Conservation (phyloP, 805 yeast species). For the Lachancea sp. region DNA sequence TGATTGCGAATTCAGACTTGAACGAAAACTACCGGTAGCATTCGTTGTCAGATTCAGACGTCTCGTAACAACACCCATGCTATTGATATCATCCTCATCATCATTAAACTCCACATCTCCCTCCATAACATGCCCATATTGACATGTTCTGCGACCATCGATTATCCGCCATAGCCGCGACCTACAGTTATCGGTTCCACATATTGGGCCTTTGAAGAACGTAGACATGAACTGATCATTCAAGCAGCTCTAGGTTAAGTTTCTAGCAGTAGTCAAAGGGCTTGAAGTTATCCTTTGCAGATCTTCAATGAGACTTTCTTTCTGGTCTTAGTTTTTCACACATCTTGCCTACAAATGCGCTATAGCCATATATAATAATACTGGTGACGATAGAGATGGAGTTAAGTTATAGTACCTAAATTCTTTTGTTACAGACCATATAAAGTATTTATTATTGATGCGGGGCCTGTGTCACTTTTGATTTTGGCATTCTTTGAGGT, state of each 20-base stretch:
- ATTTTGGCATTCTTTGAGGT: too few relatives aligned
- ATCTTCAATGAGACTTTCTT: too few relatives aligned
- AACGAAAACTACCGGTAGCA: slow-evolving; percentile 36
- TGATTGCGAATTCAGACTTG: slow-evolving; percentile 28
- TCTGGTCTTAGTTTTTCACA: too few relatives aligned
- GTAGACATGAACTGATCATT: slow-evolving; percentile 23
- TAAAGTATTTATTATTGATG: too few relatives aligned
- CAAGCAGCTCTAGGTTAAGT: background rate
- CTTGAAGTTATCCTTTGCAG: background rate
- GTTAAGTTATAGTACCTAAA: too few relatives aligned
- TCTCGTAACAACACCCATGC: slow-evolving; percentile 41
- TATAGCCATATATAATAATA: too few relatives aligned
- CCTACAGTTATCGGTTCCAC: slow-evolving; percentile 88
- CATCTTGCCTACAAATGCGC: too few relatives aligned
- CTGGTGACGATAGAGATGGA: too few relatives aligned
- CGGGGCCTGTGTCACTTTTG: too few relatives aligned
- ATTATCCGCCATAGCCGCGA: slow-evolving; percentile 64
- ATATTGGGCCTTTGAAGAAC: slow-evolving; percentile 69
- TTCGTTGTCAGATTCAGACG: slow-evolving; percentile 47
- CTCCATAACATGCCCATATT: slow-evolving; percentile 83
- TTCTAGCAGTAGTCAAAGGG: background rate
- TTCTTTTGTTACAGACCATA: too few relatives aligned
- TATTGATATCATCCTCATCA: slow-evolving; percentile 59
- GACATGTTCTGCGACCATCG: slow-evolving; percentile 80
- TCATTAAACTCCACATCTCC: slow-evolving; percentile 75